Base-by-base conservation (phyloP, 805 yeast genomes). In the Schizosaccharomyces octosporus region DNA sequence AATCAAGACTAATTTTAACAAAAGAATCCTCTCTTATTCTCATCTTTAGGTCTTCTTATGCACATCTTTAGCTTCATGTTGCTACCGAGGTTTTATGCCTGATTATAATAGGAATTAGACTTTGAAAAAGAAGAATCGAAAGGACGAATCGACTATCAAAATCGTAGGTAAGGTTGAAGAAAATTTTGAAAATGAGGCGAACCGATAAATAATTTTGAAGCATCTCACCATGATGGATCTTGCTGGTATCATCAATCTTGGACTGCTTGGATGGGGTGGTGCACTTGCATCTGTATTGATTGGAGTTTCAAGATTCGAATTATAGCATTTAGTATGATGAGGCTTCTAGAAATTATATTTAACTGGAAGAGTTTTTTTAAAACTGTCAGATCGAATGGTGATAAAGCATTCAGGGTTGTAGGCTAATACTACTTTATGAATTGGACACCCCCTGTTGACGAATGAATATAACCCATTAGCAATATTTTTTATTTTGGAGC, bases 201-300 rank as follows among this genome's bases (percentile, higher is more conserved):
- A 65, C 65, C 68, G 45, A 68, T 71, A 21, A 79, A 80, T 66
- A 83, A 84, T 54, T 82, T 83, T 4, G 85, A n/a, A 86, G 67
- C 87, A 83, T 70, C 73, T 83, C 67, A 79, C 81, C 63, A 78
- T 84, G 82, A 81, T 83, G 66, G 81, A 86, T 54, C 75, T 83
- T 48, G 85, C 85, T 31, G 83, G 85, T 39, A 79, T 83, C 66
- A 81, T 82, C 61, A 87, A 88, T 66, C 80, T 87, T 0, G 87
- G 88, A 69, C 71, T 83, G 63, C 78, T 84, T 60, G 87, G 87
- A 66, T 74, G 80, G 21, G 86, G 85, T 51, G 69, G 73, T 15
- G 78, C 84, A 1, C 74, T 84, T 65, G 75, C 79, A 4, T 80
- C 78, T 62, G 68, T 80, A n/a, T 71, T 85, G 48, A 75, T 83